A percentile compares a stretch with the other conserved stretches of the same genome.
phyloP scores from a whole-genome alignment of 768 basidiomycete genomes.

The Boletus sp. region DNA sequence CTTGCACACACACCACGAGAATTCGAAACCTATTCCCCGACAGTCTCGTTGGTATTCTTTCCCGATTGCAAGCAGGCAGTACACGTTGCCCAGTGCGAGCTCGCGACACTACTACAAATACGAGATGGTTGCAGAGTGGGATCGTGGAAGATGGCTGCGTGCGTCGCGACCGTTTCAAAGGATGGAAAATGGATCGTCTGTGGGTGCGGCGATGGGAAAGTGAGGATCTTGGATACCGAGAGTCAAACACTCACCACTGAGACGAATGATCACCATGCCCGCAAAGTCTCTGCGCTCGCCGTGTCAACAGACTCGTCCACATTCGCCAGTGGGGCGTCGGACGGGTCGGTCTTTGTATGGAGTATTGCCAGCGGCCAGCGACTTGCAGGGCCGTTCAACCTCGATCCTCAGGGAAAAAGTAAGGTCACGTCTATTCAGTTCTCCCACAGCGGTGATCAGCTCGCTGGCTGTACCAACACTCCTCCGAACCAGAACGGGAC shows the following conservation, averaged over 20 bases:
- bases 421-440: background rate
- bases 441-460: background rate
- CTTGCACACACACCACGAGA: background rate
- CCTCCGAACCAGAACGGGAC: too few relatives aligned
- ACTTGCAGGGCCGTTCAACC: background rate
- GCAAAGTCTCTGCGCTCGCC: conserved; percentile 2
- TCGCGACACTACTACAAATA: conserved; percentile 1
- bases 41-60: conserved; percentile 4
- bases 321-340: conserved; percentile 2
- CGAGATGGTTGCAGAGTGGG: background rate
- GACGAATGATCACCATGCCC: background rate
- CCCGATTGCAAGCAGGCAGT: background rate
- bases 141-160: background rate
- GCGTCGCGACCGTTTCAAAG: conserved; percentile 1
- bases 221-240: background rate
- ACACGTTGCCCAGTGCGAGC: background rate
- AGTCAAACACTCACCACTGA: background rate
- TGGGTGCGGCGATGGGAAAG: conserved; percentile 1
- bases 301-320: background rate
- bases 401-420: background rate
- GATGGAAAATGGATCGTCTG: conserved; percentile 1
- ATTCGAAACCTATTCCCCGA: background rate
- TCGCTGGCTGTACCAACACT: too few relatives aligned
- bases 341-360: conserved; percentile 7
- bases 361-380: background rate